Evolutionary conservation across 2,329 filamentous ascomycete genomes (phyloP).

Genomic region (Podosphaera fusca): DNA sequence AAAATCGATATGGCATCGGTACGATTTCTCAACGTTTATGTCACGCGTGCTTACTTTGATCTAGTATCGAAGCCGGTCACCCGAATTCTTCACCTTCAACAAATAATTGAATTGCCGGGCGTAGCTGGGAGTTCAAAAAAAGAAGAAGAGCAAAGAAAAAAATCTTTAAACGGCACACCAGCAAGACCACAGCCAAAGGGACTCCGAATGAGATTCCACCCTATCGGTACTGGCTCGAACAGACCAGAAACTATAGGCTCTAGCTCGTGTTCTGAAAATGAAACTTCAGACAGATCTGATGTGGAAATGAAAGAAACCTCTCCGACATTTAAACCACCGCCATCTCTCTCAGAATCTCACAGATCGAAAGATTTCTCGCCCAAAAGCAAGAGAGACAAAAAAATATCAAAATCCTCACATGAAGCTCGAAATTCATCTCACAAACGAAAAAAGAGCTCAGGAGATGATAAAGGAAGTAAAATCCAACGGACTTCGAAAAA

Average conservation of each 20-base stretch:
- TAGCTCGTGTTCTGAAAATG: constrained; percentile 4
- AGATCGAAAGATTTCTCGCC: too few species aligned
- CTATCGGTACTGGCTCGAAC: constrained; percentile 32
- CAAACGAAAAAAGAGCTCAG: too few species aligned
- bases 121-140: constrained; percentile 18
- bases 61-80: constrained; percentile 21
- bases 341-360: neutral
- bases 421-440: too few species aligned
- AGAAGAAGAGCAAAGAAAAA: constrained; percentile 13
- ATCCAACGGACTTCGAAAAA: too few species aligned
- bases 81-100: constrained; percentile 40
- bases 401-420: too few species aligned
- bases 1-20: constrained; percentile 31
- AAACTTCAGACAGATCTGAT: constrained; percentile 6
- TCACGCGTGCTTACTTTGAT: neutral
- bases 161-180: constrained; percentile 25
- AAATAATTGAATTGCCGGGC: constrained; percentile 28
- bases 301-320: constrained; percentile 4
- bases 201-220: constrained; percentile 42
- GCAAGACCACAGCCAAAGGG: constrained; percentile 43
- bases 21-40: constrained; percentile 12
- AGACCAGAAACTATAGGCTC: constrained; percentile 20
- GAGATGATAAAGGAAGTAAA: too few species aligned
- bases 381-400: too few species aligned
- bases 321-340: constrained; percentile 1